Evolutionary conservation across 1,284 basidiomycete species (phyloP), one percentile per base, ranked within the genome.

Genomic region (Papiliotrema nemorosa): DNA sequence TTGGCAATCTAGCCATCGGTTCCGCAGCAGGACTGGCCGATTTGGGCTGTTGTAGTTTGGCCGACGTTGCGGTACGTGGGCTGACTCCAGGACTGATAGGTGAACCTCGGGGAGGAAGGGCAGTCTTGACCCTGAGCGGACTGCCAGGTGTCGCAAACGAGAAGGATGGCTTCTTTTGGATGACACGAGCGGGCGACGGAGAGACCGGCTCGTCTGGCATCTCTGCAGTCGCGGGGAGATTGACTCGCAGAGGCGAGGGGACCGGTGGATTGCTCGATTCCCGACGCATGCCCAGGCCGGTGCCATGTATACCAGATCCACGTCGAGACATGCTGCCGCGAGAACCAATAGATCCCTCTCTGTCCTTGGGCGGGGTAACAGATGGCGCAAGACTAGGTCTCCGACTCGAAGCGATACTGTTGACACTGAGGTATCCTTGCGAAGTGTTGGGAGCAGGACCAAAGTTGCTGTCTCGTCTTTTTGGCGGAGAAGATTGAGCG

Each of bases 111-210:
- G 24, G 44, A 21, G 21, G 29, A n/a, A 31, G 44, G 18, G 16
- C 24, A 3, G 44, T 52, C 36, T 61, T 60, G 38, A 62, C 52
- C 22, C 47, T 50, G 12, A 65, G 35, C 2, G 65, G 63, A 14
- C 63, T 61, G 5, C 51, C 54, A 1, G 60, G 63, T 14, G 62
- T 59, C 12, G 60, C 64, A 34, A 62, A 62, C 2, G 64, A 59
- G 53, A 64, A 67, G 3, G 62, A 63, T 2, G 49, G 44, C 36
- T 61, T 60, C 59, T 64, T 62, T 25, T 43, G 44, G 34, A 64
- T 33, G 1, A 55, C 47, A 22, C 44, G 36, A 9, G 54, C 40
- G 14, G 37, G n/a, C n/a, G n/a, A n/a, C n/a, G n/a, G n/a, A n/a
- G n/a, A n/a, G n/a, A n/a, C n/a, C n/a, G n/a, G n/a, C n/a, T n/a